These are phyloP conservation scores for Drechslerella coelobrocha DNA, from an alignment of 2,329 filamentous ascomycete genomes.

Conservation along the genomic window DNA sequence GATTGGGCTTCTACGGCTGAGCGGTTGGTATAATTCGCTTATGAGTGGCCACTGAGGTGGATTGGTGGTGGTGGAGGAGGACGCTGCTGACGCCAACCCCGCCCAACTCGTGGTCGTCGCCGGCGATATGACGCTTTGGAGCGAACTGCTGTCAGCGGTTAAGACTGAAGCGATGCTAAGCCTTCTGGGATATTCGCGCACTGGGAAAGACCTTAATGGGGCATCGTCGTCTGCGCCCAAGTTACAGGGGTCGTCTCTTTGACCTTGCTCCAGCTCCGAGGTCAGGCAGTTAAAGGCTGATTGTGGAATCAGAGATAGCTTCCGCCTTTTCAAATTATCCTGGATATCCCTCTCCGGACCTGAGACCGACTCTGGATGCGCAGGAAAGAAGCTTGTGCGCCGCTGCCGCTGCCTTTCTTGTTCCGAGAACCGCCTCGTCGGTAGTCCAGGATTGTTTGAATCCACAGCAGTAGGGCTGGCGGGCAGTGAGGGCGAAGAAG, in stretches of 20 bases:
- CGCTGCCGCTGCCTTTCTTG: slow-evolving; percentile 39
- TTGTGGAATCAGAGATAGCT: slow-evolving; percentile 31
- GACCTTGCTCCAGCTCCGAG: slow-evolving; percentile 13
- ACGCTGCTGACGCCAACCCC: slow-evolving; percentile 38
- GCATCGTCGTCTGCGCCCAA: slow-evolving; percentile 41
- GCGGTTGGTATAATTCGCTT: slow-evolving; percentile 45
- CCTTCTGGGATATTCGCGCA: slow-evolving; percentile 47
- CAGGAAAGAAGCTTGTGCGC: slow-evolving; percentile 22
- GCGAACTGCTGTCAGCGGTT: slow-evolving; percentile 46
- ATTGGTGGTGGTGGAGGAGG: slow-evolving; percentile 42
- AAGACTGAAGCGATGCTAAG: slow-evolving; percentile 49
- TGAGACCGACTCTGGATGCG: slow-evolving; percentile 27
- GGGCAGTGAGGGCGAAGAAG: not conserved
- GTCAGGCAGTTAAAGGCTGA: slow-evolving; percentile 4
- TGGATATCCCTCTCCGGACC: slow-evolving; percentile 36
- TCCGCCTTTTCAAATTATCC: slow-evolving; percentile 37
- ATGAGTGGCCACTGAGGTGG: slow-evolving; percentile 47
- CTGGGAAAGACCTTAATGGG: slow-evolving; percentile 46
- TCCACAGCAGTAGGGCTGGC: slow-evolving; percentile 11
- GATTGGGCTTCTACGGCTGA: slow-evolving; percentile 37
- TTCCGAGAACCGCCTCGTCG: slow-evolving; percentile 42
- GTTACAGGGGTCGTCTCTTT: slow-evolving; percentile 36
- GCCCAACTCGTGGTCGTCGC: slow-evolving; percentile 46
- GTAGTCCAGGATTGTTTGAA: slow-evolving; percentile 23
- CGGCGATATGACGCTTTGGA: slow-evolving; percentile 43